Conservation (phyloP, 2,329 filamentous ascomycete genomes). For the Phoma sp. region DNA sequence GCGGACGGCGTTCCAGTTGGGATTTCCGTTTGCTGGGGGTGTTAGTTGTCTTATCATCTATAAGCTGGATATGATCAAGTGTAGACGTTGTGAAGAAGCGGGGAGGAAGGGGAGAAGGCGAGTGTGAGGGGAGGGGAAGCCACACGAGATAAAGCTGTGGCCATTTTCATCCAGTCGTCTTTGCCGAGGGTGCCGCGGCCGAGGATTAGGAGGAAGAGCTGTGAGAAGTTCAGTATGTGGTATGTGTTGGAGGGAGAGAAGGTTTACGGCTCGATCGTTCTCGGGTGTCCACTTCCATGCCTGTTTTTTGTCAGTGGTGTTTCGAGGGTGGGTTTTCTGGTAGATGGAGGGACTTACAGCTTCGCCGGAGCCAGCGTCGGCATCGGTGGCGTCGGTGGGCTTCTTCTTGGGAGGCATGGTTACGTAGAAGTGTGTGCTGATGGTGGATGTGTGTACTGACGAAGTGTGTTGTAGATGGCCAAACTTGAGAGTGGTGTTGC, state of each 20-base stretch:
- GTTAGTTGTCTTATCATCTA: not conserved
- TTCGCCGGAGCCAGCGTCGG: not conserved
- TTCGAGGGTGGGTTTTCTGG: too few species aligned
- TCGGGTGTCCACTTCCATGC: constrained; percentile 2
- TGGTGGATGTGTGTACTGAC: not conserved
- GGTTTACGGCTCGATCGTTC: constrained; percentile 7
- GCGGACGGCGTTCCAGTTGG: constrained; percentile 2
- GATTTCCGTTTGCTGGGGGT: not conserved
- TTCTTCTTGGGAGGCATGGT: constrained; percentile 12
- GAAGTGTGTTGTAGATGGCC: not conserved
- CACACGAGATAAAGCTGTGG: not conserved
- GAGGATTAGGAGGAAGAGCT: constrained; percentile 1
- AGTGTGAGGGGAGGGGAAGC: not conserved
- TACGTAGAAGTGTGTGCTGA: too few species aligned
- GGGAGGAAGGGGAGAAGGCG: not conserved
- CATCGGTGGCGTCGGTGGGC: not conserved
- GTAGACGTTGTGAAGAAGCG: not conserved
- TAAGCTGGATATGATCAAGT: not conserved
- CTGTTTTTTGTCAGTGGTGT: not conserved
- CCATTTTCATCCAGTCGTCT: not conserved
- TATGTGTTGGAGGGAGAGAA: not conserved
- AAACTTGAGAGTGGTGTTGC: too few species aligned
- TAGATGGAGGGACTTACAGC: not conserved
- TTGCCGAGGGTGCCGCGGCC: not conserved
- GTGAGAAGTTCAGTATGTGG: not conserved